A percentile compares a stretch with the other conserved stretches of the same genome.
Evolutionary conservation across 2,329 filamentous ascomycete species (phyloP).

Genomic region (Didymella keratinophila): DNA sequence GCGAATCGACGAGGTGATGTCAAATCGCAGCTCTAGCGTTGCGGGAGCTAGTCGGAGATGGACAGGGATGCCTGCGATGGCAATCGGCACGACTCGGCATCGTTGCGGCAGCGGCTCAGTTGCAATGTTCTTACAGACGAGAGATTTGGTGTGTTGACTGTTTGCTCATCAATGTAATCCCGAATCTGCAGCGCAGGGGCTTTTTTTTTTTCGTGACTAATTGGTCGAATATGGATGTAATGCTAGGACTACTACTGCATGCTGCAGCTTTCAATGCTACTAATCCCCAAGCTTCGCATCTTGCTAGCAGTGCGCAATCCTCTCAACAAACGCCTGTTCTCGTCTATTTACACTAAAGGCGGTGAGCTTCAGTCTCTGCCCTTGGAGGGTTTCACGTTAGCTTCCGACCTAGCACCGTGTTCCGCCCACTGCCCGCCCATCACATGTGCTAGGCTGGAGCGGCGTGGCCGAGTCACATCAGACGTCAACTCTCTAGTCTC

Average conservation of each 20-base stretch:
- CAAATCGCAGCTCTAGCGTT: slow-evolving; percentile 2
- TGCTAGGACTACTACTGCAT: background rate
- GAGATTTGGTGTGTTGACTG: background rate
- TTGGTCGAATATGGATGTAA: background rate
- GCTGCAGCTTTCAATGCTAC: background rate
- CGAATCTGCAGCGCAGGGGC: background rate
- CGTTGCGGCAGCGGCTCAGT: background rate
- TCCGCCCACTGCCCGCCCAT: slow-evolving; percentile 3
- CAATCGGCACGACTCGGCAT: slow-evolving; percentile 5
- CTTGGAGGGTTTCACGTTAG: too few relatives aligned
- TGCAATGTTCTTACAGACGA: background rate
- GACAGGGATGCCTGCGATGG: background rate
- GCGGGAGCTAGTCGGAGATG: slow-evolving; percentile 10
- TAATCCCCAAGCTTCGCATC: background rate
- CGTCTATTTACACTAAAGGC: background rate
- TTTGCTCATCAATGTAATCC: background rate
- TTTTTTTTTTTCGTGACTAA: background rate
- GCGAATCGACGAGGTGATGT: slow-evolving; percentile 10
- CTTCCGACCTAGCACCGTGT: too few relatives aligned
- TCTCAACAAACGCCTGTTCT: background rate
- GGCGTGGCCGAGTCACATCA: background rate
- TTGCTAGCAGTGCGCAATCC: background rate
- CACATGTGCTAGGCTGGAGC: background rate
- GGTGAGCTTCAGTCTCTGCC: too few relatives aligned
- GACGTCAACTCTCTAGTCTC: background rate